Evolutionary conservation across 129 eudicot species (phyloP).

Genomic region (Centrapalus pauciflorus): DNA sequence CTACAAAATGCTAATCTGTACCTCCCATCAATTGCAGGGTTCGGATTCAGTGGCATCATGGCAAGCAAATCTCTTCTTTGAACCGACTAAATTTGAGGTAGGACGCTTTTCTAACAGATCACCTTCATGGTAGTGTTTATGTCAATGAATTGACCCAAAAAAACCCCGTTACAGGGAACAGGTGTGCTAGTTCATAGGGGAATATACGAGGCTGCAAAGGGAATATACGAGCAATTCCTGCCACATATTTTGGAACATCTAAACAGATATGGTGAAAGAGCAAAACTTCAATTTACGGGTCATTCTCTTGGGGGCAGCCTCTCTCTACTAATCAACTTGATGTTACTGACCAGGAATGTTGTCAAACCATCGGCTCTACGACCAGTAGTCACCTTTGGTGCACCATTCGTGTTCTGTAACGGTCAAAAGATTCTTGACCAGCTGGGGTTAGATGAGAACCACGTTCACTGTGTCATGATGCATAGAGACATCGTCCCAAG

Average conservation of each 20-base stretch:
- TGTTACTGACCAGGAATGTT: constrained; percentile 57
- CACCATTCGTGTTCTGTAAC: constrained; percentile 76
- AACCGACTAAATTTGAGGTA: constrained; percentile 79
- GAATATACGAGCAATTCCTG: constrained; percentile 73
- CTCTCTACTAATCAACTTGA: constrained; percentile 62
- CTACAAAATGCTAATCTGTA: constrained; percentile 7
- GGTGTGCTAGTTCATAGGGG: constrained; percentile 77
- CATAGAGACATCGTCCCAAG: constrained; percentile 90
- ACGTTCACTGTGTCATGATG: constrained; percentile 72
- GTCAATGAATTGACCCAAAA: background rate
- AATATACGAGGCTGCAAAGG: constrained; percentile 87
- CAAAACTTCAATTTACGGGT: constrained; percentile 76
- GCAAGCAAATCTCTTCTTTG: constrained; percentile 91
- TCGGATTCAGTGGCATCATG: constrained; percentile 78
- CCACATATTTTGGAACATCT: constrained; percentile 64
- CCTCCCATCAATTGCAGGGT: constrained; percentile 42
- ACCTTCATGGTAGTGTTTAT: background rate
- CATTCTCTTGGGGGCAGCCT: constrained; percentile 94
- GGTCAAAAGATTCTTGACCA: constrained; percentile 64
- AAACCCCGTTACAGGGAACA: constrained; percentile 42
- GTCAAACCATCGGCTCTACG: constrained; percentile 56
- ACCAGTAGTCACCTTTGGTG: constrained; percentile 78
- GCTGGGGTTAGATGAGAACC: constrained; percentile 62
- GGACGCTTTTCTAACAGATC: constrained; percentile 6
- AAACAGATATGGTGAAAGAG: constrained; percentile 51